Base-by-base conservation (phyloP, 1,139 yeast genomes). In the Yamadazyma sp. region DNA sequence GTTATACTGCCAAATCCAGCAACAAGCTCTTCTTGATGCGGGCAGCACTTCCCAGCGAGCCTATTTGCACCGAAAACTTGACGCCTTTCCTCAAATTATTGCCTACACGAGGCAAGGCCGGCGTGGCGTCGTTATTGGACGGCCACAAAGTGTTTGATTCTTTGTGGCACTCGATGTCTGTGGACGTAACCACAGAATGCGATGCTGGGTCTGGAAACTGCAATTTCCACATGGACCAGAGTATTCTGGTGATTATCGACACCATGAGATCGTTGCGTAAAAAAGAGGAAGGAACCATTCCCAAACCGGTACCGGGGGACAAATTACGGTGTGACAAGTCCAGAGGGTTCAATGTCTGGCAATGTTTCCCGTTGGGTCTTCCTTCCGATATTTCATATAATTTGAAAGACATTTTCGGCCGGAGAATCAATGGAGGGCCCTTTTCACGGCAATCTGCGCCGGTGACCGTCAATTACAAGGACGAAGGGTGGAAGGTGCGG, bases 121-220 rank as follows among this genome's bases (percentile, higher is more conserved):
- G 99, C 2, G 68, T 92, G 29, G 78, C 96, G 0, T 78, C 95
- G 0, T 67, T 92, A 37, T 68, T 94, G 31, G 95, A 90, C 52
- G 97, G 98, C n/a, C 97, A 90, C 59, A 83, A 82, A 53, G 77
- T 94, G n/a, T 94, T 88, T 60, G 96, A 89, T 54, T 83, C 97
- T 0, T 81, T 84, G 47, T 92, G 97, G 97, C 96, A 90, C 48
- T 80, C 92, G 17, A 84, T 94, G 89, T 78, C 96, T 1, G 79
- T 92, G 37, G 97, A 92, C 56, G 72, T 89, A 18, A 62, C 65
- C n/a, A 82, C 92, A 0, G 67, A 64, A 16, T 82, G 89, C 45
- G 53, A 41, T 18, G 47, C 43, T 5, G 43, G 37, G 3, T 53
- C 53, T n/a, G 45, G 40, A 8, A 36, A 41, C 3, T 85, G 94